Evolutionary conservation across 148 eudicot species (phyloP).

Genomic region (Silene latifolia): DNA sequence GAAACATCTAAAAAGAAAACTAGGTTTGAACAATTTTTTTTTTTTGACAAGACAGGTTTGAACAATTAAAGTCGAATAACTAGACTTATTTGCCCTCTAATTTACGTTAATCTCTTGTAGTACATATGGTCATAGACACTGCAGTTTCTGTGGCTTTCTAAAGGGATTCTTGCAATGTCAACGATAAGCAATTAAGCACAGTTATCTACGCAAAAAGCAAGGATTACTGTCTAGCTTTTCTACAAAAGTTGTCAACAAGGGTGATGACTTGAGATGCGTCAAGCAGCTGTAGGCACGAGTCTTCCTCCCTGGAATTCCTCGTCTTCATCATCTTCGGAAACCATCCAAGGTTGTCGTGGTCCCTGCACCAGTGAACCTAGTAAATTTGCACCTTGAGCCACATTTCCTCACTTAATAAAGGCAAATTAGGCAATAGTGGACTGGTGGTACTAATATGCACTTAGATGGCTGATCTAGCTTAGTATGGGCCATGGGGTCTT

Average conservation of each 20-base stretch:
- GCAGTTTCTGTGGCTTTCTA: background rate
- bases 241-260: constrained; percentile 21
- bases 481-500: no score
- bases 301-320: constrained; percentile 1
- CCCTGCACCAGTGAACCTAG: constrained; percentile 42
- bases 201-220: background rate
- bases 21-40: no score
- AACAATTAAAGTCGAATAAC: no score
- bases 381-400: no score
- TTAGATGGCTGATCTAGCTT: no score
- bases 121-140: background rate
- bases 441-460: no score
- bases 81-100: no score
- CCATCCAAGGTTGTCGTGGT: constrained; percentile 73
- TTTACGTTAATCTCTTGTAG: no score
- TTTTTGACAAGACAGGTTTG: no score
- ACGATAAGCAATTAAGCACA: background rate
- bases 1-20: no score
- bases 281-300: constrained; percentile 11
- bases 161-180: background rate
- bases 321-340: constrained; percentile 42
- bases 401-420: no score
- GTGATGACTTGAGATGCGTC: background rate
- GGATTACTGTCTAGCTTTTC: constrained; percentile 13
- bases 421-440: no score